A percentile compares a stretch with the other conserved stretches of the same genome.
Evolutionary conservation across 108 stramenopile genomes (phyloP).

Genomic region (Nitzschia sp.): DNA sequence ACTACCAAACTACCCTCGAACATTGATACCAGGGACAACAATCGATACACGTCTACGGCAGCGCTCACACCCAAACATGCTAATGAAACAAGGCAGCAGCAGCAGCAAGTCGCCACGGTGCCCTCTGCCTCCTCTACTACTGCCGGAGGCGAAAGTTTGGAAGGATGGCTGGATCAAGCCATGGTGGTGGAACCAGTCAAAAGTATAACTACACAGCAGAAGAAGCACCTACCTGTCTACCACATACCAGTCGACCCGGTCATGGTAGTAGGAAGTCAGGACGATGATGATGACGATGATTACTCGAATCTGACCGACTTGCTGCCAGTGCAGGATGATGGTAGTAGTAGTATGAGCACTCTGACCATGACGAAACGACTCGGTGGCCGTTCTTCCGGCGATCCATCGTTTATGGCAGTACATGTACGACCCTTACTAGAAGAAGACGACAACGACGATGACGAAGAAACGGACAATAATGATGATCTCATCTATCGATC

Average conservation of each 20-base stretch:
- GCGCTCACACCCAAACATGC: slow-evolving; percentile 8
- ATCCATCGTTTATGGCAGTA: too few species aligned
- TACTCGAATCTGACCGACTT: background rate
- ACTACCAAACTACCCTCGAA: too few species aligned
- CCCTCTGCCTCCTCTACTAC: background rate
- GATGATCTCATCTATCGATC: too few species aligned
- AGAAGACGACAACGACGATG: background rate
- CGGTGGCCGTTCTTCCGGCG: too few species aligned
- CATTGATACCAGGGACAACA: background rate
- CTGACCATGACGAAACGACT: too few species aligned
- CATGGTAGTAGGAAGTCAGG: background rate
- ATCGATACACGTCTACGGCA: too few species aligned
- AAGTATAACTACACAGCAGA: background rate
- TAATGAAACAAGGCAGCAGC: slow-evolving; percentile 14
- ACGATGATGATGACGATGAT: background rate
- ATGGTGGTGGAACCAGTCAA: background rate
- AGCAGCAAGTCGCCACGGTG: background rate
- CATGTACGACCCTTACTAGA: too few species aligned
- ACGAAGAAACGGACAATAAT: background rate
- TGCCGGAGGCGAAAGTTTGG: background rate
- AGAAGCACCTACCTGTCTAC: background rate
- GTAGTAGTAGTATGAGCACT: too few species aligned
- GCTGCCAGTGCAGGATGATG: too few species aligned
- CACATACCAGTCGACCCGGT: background rate
- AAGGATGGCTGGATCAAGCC: slow-evolving; percentile 19